Evolutionary conservation across 345 rosid genomes (phyloP).

Genomic region (Eucalyptus lansdowneana): DNA sequence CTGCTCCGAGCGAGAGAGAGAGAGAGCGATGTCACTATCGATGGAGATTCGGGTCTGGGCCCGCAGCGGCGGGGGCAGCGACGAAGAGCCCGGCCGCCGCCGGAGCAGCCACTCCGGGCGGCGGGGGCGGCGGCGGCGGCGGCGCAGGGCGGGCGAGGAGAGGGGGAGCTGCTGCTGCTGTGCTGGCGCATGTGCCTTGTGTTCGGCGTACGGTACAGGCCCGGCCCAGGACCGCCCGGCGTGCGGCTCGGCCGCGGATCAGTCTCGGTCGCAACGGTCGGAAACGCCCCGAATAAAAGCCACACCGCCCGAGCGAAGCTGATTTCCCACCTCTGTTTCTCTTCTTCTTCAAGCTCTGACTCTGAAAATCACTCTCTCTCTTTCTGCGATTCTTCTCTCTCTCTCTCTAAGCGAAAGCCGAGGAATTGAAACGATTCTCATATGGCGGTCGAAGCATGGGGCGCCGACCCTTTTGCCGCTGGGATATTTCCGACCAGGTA

Average conservation of each 20-base stretch:
- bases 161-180: constrained; percentile 56
- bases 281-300: not conserved
- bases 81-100: constrained; percentile 60
- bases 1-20: constrained; percentile 3
- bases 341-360: not conserved
- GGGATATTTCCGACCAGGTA: not conserved
- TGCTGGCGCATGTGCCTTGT: constrained; percentile 68
- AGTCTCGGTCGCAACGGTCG: constrained; percentile 16
- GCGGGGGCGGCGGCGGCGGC: no score
- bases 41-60: constrained; percentile 58
- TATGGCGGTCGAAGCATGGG: not conserved
- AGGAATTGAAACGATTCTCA: not conserved
- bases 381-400: not conserved
- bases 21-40: constrained; percentile 30
- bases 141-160: constrained; percentile 50
- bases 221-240: not conserved
- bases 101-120: constrained; percentile 32
- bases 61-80: constrained; percentile 14
- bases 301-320: not conserved
- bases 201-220: not conserved
- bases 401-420: not conserved
- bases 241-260: constrained; percentile 26
- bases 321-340: not conserved
- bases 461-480: not conserved
- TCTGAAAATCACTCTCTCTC: not conserved